Evolutionary conservation across 2,329 filamentous ascomycete genomes (phyloP), one percentile per base, ranked within the genome.

Genomic region (Alternaria infectoria): DNA sequence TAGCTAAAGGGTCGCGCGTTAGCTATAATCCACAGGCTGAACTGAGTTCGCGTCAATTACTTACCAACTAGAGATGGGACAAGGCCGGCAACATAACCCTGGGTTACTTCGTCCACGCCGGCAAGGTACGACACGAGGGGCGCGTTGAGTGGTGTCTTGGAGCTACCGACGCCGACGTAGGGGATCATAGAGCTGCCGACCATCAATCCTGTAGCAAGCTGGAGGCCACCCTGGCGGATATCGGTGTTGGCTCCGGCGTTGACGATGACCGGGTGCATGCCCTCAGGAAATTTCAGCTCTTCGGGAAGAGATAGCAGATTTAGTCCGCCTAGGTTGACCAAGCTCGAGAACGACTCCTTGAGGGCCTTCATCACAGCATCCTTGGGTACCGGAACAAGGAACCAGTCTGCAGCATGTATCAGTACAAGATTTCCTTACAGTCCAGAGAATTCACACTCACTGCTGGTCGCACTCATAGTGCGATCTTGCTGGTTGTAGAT

Each of bases 181-280:
- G 62, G 62, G 7, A 65, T 57, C 36, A 62, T 50, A 25, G 55
- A 52, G 26, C 32, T 44, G n/a, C 32, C 56, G 12, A 21, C 17
- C 59, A 62, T 55, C 11, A 65, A 45, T 3, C 45, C 47, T 5
- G 54, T 57, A n/a, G 54, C 56, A 23, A 65, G 45, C 21, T 62
- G 55, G 4, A 63, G 23, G 21, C 47, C 54, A 11, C 46, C 54
- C 50, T 64, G 61, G 8, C 61, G 57, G n/a, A 64, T 55, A 17
- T 64, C 61, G 50, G 43, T 46, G 50, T 52, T 44, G 8, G 28
- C 25, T n/a, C 52, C 61, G 10, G 45, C 54, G 12, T 36, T 19
- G 9, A 58, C 61, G 15, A 64, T 26, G 5, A 64, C 61, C 8
- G 63, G 63, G 43, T 65, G 63, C 58, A 54, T 66, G 12, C 21